Conservation (phyloP, 352 stramenopile genomes). For the Phytophthora melonis region DNA sequence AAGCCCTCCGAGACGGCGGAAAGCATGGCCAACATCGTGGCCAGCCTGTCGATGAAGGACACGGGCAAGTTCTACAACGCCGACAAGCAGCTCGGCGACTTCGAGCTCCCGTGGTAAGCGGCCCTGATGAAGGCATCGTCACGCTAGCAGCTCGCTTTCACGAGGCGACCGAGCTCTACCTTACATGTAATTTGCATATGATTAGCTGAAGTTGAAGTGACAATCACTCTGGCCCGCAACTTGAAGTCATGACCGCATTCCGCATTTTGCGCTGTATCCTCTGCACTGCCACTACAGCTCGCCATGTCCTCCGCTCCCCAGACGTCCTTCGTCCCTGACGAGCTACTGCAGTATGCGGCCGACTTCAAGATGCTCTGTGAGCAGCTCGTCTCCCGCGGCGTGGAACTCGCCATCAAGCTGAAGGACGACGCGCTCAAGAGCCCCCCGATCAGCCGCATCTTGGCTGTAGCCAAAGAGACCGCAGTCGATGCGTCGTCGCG, state of each 20-base stretch:
- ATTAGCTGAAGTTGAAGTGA: background rate
- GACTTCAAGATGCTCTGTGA: background rate
- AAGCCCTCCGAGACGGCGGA: conserved; percentile 33
- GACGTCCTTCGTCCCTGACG: no score
- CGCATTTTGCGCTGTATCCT: background rate
- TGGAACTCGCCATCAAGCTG: background rate
- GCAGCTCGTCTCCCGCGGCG: background rate
- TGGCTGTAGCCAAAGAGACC: background rate
- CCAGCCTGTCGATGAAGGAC: conserved; percentile 25
- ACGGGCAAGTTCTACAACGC: conserved; percentile 45
- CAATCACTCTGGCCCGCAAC: background rate
- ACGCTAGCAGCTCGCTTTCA: background rate
- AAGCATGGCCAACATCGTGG: conserved; percentile 36
- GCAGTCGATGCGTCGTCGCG: background rate
- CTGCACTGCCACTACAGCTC: background rate
- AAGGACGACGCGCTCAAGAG: background rate
- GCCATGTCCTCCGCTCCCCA: background rate
- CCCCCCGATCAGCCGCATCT: background rate
- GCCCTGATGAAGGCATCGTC: background rate
- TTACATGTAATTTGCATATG: background rate
- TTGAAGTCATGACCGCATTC: background rate
- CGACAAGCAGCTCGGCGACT: conserved; percentile 14
- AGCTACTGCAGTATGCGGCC: background rate
- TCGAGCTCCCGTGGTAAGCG: conserved; percentile 43
- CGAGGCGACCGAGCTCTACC: background rate